Percentiles rank a stretch among this genome's conserved stretches.
Evolutionary conservation across 192 early-diverging fungal species (phyloP).

Genomic region (Coemansia sp.): DNA sequence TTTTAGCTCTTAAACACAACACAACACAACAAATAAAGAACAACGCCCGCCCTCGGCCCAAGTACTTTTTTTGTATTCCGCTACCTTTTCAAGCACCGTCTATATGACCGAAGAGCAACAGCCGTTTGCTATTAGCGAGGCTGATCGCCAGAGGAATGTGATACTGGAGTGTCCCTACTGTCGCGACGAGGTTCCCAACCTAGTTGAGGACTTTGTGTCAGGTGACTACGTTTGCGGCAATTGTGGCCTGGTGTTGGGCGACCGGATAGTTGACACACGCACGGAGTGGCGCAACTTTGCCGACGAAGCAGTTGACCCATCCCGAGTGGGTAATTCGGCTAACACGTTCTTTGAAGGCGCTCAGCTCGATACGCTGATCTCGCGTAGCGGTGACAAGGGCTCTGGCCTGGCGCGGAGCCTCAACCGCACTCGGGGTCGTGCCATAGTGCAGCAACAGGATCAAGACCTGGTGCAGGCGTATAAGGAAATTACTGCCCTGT

Average conservation of each 20-base stretch:
- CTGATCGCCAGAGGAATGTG: slow-evolving; percentile 6
- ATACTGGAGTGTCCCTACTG: slow-evolving; percentile 72
- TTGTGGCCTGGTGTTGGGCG: slow-evolving; percentile 90
- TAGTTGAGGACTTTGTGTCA: slow-evolving; percentile 91
- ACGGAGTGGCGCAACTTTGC: slow-evolving; percentile 85
- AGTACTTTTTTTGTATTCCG: too few species aligned
- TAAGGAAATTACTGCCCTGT: slow-evolving; percentile 84
- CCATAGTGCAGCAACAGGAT: slow-evolving; percentile 71
- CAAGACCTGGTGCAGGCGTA: slow-evolving; percentile 79
- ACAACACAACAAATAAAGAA: too few species aligned
- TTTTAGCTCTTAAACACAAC: too few species aligned
- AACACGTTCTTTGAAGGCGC: slow-evolving; percentile 38
- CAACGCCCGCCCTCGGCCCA: too few species aligned
- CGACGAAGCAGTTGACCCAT: slow-evolving; percentile 44
- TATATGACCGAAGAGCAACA: background rate
- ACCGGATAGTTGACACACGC: slow-evolving; percentile 94
- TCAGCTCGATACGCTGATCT: slow-evolving; percentile 61
- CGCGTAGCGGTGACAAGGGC: slow-evolving; percentile 74
- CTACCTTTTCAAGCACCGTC: background rate
- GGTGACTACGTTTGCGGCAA: slow-evolving; percentile 94
- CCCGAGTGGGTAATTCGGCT: slow-evolving; percentile 44
- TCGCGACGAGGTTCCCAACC: slow-evolving; percentile 79
- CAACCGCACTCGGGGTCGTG: slow-evolving; percentile 53
- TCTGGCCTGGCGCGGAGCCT: slow-evolving; percentile 39
- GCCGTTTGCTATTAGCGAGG: background rate